phyloP scores from a whole-genome alignment of 2,329 filamentous ascomycete genomes.

The Fusarium bulbicola region DNA sequence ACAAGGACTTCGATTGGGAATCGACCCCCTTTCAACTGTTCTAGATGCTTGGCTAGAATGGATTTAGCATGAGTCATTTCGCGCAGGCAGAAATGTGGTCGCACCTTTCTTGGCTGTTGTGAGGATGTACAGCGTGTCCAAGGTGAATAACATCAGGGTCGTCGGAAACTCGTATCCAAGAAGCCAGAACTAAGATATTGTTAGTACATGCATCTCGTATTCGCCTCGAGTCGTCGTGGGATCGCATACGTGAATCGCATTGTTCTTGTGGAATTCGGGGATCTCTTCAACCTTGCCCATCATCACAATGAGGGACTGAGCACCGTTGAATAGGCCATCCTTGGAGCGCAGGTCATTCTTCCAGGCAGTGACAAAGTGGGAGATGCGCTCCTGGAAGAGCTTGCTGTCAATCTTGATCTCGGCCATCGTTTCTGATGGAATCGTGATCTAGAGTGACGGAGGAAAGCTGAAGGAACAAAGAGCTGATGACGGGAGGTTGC shows the following conservation, averaged over 20 bases:
- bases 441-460: slow-evolving; percentile 43
- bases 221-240: not conserved
- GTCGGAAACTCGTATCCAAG: slow-evolving; percentile 98
- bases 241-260: slow-evolving; percentile 85
- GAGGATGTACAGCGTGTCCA: slow-evolving; percentile 88
- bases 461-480: slow-evolving; percentile 30
- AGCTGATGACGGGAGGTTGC: slow-evolving; percentile 40
- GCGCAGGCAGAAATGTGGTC: not conserved
- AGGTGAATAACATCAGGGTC: slow-evolving; percentile 90
- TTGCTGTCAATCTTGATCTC: slow-evolving; percentile 97
- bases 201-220: slow-evolving; percentile 21
- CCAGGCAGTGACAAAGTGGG: slow-evolving; percentile 89
- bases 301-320: slow-evolving; percentile 84
- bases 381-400: slow-evolving; percentile 92
- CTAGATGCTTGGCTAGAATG: slow-evolving; percentile 83
- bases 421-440: slow-evolving; percentile 62
- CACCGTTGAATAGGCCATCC: slow-evolving; percentile 86
- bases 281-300: slow-evolving; percentile 96
- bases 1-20: slow-evolving; percentile 92
- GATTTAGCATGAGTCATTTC: slow-evolving; percentile 45
- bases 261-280: slow-evolving; percentile 91
- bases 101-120: slow-evolving; percentile 97
- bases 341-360: slow-evolving; percentile 93
- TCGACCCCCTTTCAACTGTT: slow-evolving; percentile 90
- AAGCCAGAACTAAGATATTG: slow-evolving; percentile 82